A percentile compares a stretch with the other conserved stretches of the same genome.
Evolutionary conservation across 1,284 basidiomycete species (phyloP).

Genomic region (Fomitopsis palustris): DNA sequence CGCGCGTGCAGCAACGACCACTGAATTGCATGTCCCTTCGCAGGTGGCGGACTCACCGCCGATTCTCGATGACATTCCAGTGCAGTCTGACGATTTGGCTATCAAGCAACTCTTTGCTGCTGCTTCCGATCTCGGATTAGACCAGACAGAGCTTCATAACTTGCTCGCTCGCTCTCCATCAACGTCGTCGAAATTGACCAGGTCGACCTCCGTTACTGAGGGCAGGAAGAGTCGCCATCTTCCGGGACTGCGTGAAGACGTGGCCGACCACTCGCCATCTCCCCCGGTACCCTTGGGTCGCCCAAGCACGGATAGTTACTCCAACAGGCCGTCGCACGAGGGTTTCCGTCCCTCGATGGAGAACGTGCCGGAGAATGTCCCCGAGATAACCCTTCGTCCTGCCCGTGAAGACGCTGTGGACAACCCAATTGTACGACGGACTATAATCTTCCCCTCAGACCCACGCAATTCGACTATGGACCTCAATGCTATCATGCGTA

Average conservation of each 20-base stretch:
- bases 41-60: background rate
- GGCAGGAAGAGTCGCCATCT: constrained; percentile 23
- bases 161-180: constrained; percentile 68
- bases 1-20: background rate
- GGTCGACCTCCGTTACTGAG: constrained; percentile 39
- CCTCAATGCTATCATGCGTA: constrained; percentile 49
- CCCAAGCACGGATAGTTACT: constrained; percentile 32
- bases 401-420: constrained; percentile 37
- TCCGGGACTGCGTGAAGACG: constrained; percentile 17
- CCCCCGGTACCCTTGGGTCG: constrained; percentile 30
- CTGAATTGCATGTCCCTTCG: background rate
- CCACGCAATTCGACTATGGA: constrained; percentile 50
- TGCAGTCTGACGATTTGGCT: constrained; percentile 36
- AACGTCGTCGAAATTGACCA: constrained; percentile 50
- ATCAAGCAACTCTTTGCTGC: constrained; percentile 73
- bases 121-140: constrained; percentile 68
- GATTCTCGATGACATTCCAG: background rate
- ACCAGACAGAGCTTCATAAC: constrained; percentile 65
- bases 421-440: constrained; percentile 65
- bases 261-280: constrained; percentile 23
- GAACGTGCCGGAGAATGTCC: constrained; percentile 37
- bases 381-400: constrained; percentile 28
- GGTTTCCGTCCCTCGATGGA: constrained; percentile 33
- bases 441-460: constrained; percentile 73
- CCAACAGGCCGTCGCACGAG: constrained; percentile 27